phyloP scores from a whole-genome alignment of 176 grass and related monocot species.

The Lolium rigidum region DNA sequence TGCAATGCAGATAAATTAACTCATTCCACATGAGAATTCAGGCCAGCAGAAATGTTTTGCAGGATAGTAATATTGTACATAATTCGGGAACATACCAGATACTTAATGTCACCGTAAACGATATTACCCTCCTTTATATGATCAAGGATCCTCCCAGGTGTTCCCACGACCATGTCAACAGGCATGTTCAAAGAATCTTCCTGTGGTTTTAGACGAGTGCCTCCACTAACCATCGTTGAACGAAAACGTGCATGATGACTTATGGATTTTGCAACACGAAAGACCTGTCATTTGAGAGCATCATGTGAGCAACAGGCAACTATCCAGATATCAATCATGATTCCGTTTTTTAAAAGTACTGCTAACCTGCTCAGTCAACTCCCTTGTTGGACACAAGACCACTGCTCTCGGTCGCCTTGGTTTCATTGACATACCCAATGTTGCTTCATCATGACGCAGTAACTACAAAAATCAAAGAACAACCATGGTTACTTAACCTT shows the following conservation, averaged over 20 bases:
- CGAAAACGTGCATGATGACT: conserved; percentile 94
- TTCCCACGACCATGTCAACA: conserved; percentile 95
- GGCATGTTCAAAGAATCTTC: conserved; percentile 90
- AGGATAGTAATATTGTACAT: background rate
- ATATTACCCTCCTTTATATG: conserved; percentile 97
- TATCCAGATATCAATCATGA: background rate
- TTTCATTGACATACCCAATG: conserved; percentile 80
- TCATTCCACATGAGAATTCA: conserved; percentile 15
- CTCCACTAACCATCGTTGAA: conserved; percentile 91
- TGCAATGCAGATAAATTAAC: conserved; percentile 26
- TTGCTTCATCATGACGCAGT: conserved; percentile 74
- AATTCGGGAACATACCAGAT: conserved; percentile 67
- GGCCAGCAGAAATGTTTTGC: background rate
- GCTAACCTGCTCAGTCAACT: conserved; percentile 90
- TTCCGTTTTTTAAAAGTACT: conserved; percentile 2
- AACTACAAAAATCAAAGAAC: conserved; percentile 52
- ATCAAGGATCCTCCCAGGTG: conserved; percentile 91
- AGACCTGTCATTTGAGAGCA: conserved; percentile 64
- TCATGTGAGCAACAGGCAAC: conserved; percentile 11
- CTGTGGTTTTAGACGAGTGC: conserved; percentile 81
- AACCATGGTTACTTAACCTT: background rate
- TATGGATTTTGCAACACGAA: conserved; percentile 87
- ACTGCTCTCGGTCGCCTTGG: conserved; percentile 84
- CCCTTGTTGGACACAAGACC: conserved; percentile 92
- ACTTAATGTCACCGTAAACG: conserved; percentile 96